A percentile compares a stretch with the other conserved stretches of the same genome.
Conservation (phyloP, 805 yeast genomes). For the Hanseniaspora vineae region DNA sequence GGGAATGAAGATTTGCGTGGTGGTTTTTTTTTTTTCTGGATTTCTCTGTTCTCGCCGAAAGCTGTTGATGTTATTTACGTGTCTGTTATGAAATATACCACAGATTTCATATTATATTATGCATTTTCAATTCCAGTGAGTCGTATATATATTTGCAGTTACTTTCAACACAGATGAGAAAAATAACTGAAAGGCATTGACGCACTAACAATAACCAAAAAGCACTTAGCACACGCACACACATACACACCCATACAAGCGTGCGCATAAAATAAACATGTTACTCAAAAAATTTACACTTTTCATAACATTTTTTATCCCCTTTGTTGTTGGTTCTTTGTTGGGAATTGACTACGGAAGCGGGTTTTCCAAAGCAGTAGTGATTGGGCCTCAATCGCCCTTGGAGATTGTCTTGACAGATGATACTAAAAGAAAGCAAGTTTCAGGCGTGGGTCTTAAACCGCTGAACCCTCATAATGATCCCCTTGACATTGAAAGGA, state of each 20-base stretch:
- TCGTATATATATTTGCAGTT: no score
- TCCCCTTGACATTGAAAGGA: constrained; percentile 45
- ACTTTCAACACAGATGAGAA: no score
- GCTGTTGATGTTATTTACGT: no score
- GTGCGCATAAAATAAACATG: background rate
- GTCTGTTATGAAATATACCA: no score
- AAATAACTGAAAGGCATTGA: no score
- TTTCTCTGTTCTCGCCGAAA: no score
- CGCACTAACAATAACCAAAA: background rate
- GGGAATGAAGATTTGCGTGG: no score
- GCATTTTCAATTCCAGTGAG: no score
- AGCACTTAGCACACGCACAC: background rate
- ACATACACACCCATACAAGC: no score
- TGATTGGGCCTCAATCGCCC: constrained; percentile 83
- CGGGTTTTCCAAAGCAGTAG: constrained; percentile 72
- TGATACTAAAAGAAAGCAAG: constrained; percentile 85
- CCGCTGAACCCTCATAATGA: constrained; percentile 15
- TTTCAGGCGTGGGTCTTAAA: constrained; percentile 61
- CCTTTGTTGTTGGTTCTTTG: constrained; percentile 39
- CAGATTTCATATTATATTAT: no score
- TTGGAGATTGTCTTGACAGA: constrained; percentile 81
- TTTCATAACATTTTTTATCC: constrained; percentile 1
- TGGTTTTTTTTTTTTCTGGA: no score
- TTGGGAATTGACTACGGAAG: constrained; percentile 86
- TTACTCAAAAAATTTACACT: background rate